phyloP scores from a whole-genome alignment of 192 early-diverging fungal species.

The Chytriomyces sp. region DNA sequence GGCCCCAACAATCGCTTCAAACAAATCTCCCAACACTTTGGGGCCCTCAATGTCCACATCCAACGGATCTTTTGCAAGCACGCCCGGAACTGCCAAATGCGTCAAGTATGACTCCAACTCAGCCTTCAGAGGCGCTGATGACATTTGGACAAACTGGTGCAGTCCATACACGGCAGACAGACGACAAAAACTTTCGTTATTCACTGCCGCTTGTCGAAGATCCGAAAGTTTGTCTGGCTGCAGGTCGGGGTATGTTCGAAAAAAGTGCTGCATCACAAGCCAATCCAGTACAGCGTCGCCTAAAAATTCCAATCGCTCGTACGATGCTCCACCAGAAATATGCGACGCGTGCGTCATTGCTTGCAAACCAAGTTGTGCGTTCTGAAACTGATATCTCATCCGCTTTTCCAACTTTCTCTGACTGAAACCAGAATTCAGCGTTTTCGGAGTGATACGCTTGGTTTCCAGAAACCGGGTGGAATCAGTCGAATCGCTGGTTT shows the following conservation, averaged over 20 bases:
- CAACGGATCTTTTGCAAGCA: conserved; percentile 18
- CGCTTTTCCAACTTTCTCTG: conserved; percentile 25
- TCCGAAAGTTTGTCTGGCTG: conserved; percentile 78
- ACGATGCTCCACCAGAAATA: conserved; percentile 53
- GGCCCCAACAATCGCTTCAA: conserved; percentile 83
- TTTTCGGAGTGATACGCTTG: background rate
- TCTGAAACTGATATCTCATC: conserved; percentile 59
- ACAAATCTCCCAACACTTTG: conserved; percentile 83
- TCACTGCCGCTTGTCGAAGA: conserved; percentile 84
- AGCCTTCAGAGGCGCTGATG: conserved; percentile 52
- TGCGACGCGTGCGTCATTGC: conserved; percentile 73
- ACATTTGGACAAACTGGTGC: conserved; percentile 68
- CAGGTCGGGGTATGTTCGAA: conserved; percentile 69
- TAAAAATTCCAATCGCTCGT: conserved; percentile 88
- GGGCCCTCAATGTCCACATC: conserved; percentile 60
- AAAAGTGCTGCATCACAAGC: conserved; percentile 76
- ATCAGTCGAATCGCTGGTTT: background rate
- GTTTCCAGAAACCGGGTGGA: background rate
- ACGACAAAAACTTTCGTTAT: conserved; percentile 80
- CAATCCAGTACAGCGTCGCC: conserved; percentile 90
- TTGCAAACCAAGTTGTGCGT: conserved; percentile 67
- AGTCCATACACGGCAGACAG: conserved; percentile 68
- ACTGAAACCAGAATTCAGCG: conserved; percentile 1
- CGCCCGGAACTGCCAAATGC: conserved; percentile 53
- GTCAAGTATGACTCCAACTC: conserved; percentile 62